Evolutionary conservation across 371 early-diverging fungal genomes (phyloP), one percentile per base, ranked within the genome.

Genomic region (Mucor mucedo): DNA sequence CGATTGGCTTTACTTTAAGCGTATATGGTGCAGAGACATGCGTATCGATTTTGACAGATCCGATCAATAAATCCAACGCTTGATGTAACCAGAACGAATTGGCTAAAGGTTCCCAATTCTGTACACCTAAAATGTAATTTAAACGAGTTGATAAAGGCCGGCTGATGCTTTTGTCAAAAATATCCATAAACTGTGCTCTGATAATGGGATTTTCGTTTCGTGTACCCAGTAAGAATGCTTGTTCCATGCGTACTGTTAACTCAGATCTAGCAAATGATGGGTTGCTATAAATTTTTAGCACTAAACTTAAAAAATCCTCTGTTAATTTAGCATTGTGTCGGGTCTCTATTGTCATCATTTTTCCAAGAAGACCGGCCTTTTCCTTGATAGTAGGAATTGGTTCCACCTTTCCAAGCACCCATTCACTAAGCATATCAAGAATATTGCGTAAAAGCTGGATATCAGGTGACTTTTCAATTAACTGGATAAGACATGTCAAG

Each of bases 311-410:
- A 66, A 92, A 98, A 41, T 93, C 91, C 54, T 93, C 89, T 2
- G 88, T 79, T 45, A 94, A 69, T 21, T 75, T 74, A 40, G 82
- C 75, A 64, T 93, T 90, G 21, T 86, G 84, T 16, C 88, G 84
- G 30, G 75, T 79, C 69, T 87, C 94, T 45, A 94, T 85, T 11
- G 83, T 77, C 91, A 97, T 90, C 94, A 99, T 92, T 69, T 90
- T 92, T 30, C 92, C 87, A 75, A 96, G 77, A 33, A 98, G 73
- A 50, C 89, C 90, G 2, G 97, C 93, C 72, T 98, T 97, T 66
- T 98, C 99, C 75, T 96, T 97, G 59, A 93, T 85, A 2, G 98
- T 97, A 2, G 99, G 99, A 79, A 95, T 95, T 2, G 92, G 78
- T 52, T 95, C 95, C 5, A 75, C 76, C 48, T 88, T 84, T 2